A percentile compares a stretch with the other conserved stretches of the same genome.
Evolutionary conservation across 495 filamentous ascomycete genomes (phyloP).

Genomic region (Aspergillus avenaceus): DNA sequence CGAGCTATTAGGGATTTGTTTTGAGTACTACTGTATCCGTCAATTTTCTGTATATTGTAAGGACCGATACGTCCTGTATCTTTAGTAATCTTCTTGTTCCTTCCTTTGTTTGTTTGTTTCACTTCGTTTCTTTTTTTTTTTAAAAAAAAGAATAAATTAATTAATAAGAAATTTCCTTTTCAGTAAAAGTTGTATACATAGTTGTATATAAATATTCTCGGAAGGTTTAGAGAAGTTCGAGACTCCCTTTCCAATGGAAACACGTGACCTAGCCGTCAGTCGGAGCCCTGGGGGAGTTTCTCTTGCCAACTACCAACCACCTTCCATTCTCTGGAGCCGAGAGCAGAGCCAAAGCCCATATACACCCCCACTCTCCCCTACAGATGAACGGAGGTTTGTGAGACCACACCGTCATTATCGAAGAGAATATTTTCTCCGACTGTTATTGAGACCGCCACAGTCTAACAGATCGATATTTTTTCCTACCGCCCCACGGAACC

Average conservation of each 20-base stretch:
- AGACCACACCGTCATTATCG: slow-evolving; percentile 1
- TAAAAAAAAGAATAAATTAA: no score
- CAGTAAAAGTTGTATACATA: no score
- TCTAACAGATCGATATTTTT: slow-evolving; percentile 3
- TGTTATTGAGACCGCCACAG: not conserved
- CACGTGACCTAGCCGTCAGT: not conserved
- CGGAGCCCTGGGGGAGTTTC: not conserved
- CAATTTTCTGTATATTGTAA: no score
- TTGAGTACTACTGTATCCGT: slow-evolving; percentile 26
- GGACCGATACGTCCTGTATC: no score
- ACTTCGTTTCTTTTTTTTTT: no score
- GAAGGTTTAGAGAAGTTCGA: not conserved
- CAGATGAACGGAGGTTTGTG: not conserved
- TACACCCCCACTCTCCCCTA: no score
- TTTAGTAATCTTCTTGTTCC: no score
- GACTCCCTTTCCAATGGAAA: not conserved
- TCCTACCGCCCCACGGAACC: slow-evolving; percentile 31
- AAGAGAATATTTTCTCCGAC: not conserved
- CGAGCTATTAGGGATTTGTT: slow-evolving; percentile 64
- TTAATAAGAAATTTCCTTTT: no score
- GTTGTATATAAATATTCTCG: no score
- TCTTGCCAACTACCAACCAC: not conserved
- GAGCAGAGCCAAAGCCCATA: not conserved
- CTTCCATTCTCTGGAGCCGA: not conserved
- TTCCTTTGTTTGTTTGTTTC: no score